Conservation (phyloP, 2,329 filamentous ascomycete species). For the Paracoccidioides brasiliensis region DNA sequence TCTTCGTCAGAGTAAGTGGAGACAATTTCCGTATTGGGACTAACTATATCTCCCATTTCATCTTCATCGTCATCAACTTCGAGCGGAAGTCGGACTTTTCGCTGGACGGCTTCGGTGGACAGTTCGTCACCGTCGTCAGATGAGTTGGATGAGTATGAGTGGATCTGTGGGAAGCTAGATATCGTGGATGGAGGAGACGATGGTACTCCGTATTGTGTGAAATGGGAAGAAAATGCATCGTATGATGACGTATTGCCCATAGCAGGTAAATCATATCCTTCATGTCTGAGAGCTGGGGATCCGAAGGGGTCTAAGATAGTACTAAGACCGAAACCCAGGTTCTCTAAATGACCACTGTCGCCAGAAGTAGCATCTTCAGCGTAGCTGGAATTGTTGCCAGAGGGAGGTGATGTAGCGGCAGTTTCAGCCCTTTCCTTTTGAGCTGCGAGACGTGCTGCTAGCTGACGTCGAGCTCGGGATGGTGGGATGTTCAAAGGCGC, state of each 20-base stretch:
- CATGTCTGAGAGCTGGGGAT: not conserved
- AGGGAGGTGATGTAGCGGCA: conserved; percentile 14
- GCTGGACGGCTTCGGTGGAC: conserved; percentile 23
- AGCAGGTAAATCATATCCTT: not conserved
- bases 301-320: not conserved
- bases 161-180: conserved; percentile 27
- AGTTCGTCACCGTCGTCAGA: conserved; percentile 23
- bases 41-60: conserved; percentile 38
- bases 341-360: conserved; percentile 9
- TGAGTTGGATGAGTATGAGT: conserved; percentile 29
- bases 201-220: not conserved
- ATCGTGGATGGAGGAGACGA: conserved; percentile 26
- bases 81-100: conserved; percentile 40
- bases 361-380: conserved; percentile 4
- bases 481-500: conserved; percentile 75
- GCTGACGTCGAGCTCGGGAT: conserved; percentile 70
- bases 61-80: conserved; percentile 44
- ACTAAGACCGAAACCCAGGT: not conserved
- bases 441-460: conserved; percentile 75
- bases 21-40: conserved; percentile 25
- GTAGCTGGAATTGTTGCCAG: conserved; percentile 9
- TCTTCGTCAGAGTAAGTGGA: conserved; percentile 38
- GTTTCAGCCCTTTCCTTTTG: conserved; percentile 51
- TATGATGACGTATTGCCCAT: not conserved
- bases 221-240: not conserved